These are phyloP conservation scores for Globisporangium camurandrum DNA, from an alignment of 352 stramenopile genomes.

Conservation along the genomic window DNA sequence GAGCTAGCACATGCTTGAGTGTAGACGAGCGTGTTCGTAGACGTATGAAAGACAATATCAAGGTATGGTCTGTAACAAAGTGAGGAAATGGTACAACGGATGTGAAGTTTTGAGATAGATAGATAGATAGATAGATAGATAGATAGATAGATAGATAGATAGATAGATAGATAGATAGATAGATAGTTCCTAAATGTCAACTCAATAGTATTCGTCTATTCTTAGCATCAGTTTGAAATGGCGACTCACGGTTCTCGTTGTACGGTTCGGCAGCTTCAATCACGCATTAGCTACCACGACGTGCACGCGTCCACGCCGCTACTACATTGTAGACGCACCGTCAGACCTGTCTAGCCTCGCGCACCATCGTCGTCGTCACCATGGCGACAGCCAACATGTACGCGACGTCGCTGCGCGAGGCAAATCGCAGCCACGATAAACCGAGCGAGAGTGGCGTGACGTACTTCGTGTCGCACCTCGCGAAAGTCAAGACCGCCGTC, in stretches of 20 bases:
- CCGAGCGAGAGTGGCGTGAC: conserved; percentile 30
- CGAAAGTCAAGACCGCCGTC: conserved; percentile 61
- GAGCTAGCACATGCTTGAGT: conserved; percentile 24
- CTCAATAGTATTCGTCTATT: too few relatives aligned
- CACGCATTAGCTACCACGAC: too few relatives aligned
- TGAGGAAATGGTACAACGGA: background rate
- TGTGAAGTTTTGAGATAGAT: too few relatives aligned
- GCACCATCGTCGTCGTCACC: background rate
- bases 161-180: too few relatives aligned
- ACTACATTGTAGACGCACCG: too few relatives aligned
- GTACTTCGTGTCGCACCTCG: conserved; percentile 54
- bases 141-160: too few relatives aligned
- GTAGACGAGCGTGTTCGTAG: background rate
- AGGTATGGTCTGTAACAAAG: background rate
- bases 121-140: too few relatives aligned
- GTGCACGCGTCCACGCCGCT: too few relatives aligned
- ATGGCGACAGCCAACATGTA: conserved; percentile 40
- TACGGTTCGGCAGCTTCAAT: too few relatives aligned
- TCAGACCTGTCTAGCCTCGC: background rate
- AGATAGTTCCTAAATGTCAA: too few relatives aligned
- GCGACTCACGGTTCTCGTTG: too few relatives aligned
- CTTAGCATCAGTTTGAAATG: too few relatives aligned
- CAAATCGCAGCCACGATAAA: conserved; percentile 19
- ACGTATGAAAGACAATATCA: background rate
- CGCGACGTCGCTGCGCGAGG: conserved; percentile 26